Evolutionary conservation across 169 alveolate genomes (phyloP).

Genomic region (Pseudocohnilembus persalinus): DNA sequence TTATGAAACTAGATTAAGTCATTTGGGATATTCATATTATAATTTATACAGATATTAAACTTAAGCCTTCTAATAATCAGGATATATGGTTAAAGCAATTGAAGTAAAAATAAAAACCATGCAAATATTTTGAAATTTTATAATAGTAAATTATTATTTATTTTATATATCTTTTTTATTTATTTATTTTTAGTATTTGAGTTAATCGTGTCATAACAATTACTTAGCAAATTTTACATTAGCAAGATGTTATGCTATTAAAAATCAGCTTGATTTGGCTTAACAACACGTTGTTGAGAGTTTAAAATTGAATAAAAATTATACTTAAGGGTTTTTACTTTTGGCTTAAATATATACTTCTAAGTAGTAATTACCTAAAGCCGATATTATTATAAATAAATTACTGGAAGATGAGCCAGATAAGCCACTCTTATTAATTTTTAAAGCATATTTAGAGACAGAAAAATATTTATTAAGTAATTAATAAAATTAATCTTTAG

Average conservation of each 20-base stretch:
- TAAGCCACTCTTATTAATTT: too few relatives aligned
- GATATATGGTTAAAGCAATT: not conserved
- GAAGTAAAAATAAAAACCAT: not conserved
- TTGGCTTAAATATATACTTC: not conserved
- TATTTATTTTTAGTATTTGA: not conserved
- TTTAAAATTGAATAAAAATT: too few relatives aligned
- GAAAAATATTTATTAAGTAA: not conserved
- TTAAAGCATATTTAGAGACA: not conserved
- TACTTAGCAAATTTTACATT: not conserved
- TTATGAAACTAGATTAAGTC: not conserved
- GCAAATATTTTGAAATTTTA: too few relatives aligned
- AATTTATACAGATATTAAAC: not conserved
- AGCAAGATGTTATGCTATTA: not conserved
- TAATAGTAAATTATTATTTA: too few relatives aligned
- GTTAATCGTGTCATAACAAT: not conserved
- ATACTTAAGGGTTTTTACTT: not conserved
- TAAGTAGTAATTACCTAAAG: not conserved
- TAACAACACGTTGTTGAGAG: not conserved
- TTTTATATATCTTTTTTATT: too few relatives aligned
- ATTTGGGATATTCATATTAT: not conserved
- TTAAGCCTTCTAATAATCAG: not conserved
- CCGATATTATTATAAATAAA: not conserved
- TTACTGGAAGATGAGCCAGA: not conserved
- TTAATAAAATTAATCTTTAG: not conserved
- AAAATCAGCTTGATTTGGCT: not conserved